A percentile compares a stretch with the other conserved stretches of the same genome.
These are phyloP conservation scores for Agaricus subrufescens DNA, from an alignment of 768 basidiomycete species.

Conservation along the genomic window DNA sequence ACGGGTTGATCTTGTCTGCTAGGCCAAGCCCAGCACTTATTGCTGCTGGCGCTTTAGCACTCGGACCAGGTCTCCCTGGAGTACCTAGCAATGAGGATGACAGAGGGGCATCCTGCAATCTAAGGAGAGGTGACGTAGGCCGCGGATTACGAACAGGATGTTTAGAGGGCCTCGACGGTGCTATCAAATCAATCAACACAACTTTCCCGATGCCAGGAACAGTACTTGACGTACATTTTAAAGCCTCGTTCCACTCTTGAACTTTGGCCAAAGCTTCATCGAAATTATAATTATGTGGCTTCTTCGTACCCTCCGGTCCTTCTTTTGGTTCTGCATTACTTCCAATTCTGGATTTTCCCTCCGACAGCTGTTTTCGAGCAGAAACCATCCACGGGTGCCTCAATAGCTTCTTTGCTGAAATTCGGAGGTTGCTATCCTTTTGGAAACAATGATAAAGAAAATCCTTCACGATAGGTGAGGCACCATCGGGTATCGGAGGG, in stretches of 20 bases:
- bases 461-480: slow-evolving; percentile 92
- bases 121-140: slow-evolving; percentile 43
- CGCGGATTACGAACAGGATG: slow-evolving; percentile 48
- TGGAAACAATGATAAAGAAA: slow-evolving; percentile 98
- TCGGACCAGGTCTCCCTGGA: slow-evolving; percentile 20
- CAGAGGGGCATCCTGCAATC: slow-evolving; percentile 27
- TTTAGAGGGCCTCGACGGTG: slow-evolving; percentile 72
- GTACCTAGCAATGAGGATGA: slow-evolving; percentile 28
- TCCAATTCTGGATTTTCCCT: slow-evolving; percentile 27
- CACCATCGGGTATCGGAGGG: slow-evolving; percentile 94
- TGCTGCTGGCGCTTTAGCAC: slow-evolving; percentile 17
- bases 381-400: slow-evolving; percentile 96
- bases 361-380: slow-evolving; percentile 67
- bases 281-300: slow-evolving; percentile 81
- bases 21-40: slow-evolving; percentile 35
- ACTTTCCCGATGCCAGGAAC: slow-evolving; percentile 5
- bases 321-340: slow-evolving; percentile 30
- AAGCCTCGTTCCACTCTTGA: slow-evolving; percentile 98
- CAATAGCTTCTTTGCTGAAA: slow-evolving; percentile 89
- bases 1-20: slow-evolving; percentile 55
- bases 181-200: slow-evolving; percentile 28
- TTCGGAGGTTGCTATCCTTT: slow-evolving; percentile 92
- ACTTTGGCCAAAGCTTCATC: slow-evolving; percentile 94
- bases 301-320: slow-evolving; percentile 30
- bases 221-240: slow-evolving; percentile 61